Base-by-base conservation (phyloP, 78 protist genomes). In the Dictyostelium intermedium region DNA sequence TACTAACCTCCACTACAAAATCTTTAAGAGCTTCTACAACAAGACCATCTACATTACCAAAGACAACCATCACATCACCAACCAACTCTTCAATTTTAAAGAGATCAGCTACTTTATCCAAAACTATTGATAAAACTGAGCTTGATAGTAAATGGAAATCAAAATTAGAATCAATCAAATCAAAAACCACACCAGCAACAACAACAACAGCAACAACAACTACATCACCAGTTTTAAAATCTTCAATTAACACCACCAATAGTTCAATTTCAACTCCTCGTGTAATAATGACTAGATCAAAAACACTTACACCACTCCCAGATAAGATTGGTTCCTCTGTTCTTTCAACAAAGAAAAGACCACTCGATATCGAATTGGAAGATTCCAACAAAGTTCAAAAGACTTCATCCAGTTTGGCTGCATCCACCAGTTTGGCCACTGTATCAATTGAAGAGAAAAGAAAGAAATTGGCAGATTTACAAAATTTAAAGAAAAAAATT, bases 401-500 rank as follows among this genome's bases (percentile, higher is more conserved):
- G 25, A 72, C 79, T 4, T 34, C 79, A 32, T 5, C 35, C 3
- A 16, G 2, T 30, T 32, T 14, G 16, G 45, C 79, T 13, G 47
- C 79, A 72, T 72, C 79, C 13, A 72, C 23, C 11, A 30, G 13
- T 4, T 11, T 66, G 16, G 73, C 73, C 23, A 16, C 61, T 14
- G 74, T 10, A 66, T 72, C 79, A 72, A 72, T 72, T 34, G 79
- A 72, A 34, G 79, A 72, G 11, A 72, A 72, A 35, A 72, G 37
- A 72, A 72, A 72, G 16, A 72, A 32, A 72, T 32, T 72, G 45
- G 45, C 45, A 2, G 79, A 72, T 72, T 18, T 72, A 5, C 37
- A 72, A 72, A 34, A 72, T 11, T 72, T 34, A 72, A 72, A 72
- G 43, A 72, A 72, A 32, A 32, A 34, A 32, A 66, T 66, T 13